Base-by-base conservation (phyloP, 306 rosid species). In the Herpetospermum pedunculosum region DNA sequence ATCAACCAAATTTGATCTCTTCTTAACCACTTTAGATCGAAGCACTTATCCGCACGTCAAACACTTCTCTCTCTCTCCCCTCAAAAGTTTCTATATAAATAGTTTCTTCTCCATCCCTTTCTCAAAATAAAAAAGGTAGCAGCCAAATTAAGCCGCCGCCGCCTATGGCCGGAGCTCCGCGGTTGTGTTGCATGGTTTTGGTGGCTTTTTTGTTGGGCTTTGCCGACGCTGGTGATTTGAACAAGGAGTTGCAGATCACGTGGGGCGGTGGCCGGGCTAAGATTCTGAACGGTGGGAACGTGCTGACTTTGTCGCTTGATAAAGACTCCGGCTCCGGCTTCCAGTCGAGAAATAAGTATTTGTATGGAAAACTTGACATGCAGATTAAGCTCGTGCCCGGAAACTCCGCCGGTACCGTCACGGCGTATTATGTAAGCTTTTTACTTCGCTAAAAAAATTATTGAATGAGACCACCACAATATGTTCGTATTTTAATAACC, bases 391-490 rank as follows among this genome's bases (percentile, higher is more conserved):
- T 90, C 6, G 92, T 90, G 2, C 65, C 85, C 0, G 87, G 89
- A 13, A 84, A 89, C 78, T 89, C 96, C 2, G 96, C 92, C 2
- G 96, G 96, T 64, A 90, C 92, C 1, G 96, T 85, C 76, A 87
- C 96, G 0, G 86, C 92, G 14, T 90, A 87, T 75, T 90, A 90
- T 26, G 90, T 89, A 79, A 82, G 92, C 38, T 57, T 18, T 8
- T 15, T 12, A 14, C 0, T 52, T n/a, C 23, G n/a, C n/a, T n/a
- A n/a, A n/a, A n/a, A n/a, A n/a, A n/a, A n/a, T n/a, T n/a, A n/a
- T n/a, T 35, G 5, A 47, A 43, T 47, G 53, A 5, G 8, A 47
- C 23, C 0, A 41, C 0, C 15, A 41, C 9, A 11, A 11, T 41
- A 1, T 41, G 2, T 1, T 3, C 11, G 13, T 41, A 14, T 41